Percentiles rank a stretch among this genome's conserved stretches.
phyloP scores from a whole-genome alignment of 305 asterid species.

The Euphrasia arctica region DNA sequence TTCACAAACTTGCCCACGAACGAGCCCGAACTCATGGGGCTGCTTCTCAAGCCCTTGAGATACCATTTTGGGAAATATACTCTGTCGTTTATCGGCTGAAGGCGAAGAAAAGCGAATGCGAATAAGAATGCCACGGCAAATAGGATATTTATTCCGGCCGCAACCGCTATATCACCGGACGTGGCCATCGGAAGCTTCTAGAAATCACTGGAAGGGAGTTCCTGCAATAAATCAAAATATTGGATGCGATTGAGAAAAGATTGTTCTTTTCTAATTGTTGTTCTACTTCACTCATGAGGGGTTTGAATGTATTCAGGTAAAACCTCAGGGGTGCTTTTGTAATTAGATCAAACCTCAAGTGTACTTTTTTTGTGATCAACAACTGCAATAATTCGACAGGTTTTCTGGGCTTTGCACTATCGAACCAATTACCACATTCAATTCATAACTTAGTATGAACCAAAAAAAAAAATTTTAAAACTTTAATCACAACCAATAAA shows the following conservation, averaged over 20 bases:
- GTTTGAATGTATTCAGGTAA: background rate
- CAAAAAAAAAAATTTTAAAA: background rate
- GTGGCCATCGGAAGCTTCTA: constrained; percentile 56
- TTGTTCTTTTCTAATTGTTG: background rate
- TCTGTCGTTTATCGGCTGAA: constrained; percentile 88
- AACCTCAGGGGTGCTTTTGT: no score
- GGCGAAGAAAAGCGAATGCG: constrained; percentile 75
- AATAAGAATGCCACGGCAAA: constrained; percentile 67
- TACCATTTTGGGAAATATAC: constrained; percentile 98
- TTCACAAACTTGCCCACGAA: constrained; percentile 61
- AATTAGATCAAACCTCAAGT: no score
- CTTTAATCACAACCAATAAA: background rate
- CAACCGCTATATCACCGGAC: constrained; percentile 70
- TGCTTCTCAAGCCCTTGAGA: constrained; percentile 80
- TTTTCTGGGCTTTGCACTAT: no score
- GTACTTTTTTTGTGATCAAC: no score
- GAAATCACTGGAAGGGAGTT: constrained; percentile 14
- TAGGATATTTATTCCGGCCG: constrained; percentile 77
- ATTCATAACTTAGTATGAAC: background rate
- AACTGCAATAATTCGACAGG: no score
- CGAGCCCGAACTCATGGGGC: constrained; percentile 65
- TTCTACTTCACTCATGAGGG: background rate
- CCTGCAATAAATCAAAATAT: constrained; percentile 26
- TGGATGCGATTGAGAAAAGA: background rate
- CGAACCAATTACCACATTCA: background rate